Evolutionary conservation across 306 rosid genomes (phyloP), one percentile per base, ranked within the genome.

Genomic region (Lathyrus sativus): DNA sequence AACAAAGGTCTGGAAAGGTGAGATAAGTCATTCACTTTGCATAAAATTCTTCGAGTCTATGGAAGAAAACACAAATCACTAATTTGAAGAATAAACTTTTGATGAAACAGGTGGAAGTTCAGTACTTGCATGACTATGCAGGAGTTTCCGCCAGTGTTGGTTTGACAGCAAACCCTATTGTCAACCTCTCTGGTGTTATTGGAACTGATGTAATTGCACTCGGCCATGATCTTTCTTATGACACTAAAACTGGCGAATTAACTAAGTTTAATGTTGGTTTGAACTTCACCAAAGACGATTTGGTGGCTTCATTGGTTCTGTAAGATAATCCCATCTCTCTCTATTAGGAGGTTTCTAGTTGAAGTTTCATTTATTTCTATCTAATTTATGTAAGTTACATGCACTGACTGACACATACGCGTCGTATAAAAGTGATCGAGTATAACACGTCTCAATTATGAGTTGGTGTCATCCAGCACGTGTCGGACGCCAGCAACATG

Each of bases 1-100:
- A 91, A 68, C 98, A 89, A 76, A 89, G 85, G 79, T 89, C 98
- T 75, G 91, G 96, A 68, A 91, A 89, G 98, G 98, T 91, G 63
- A 79, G 88, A 46, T 31, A 29, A 24, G 3, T 59, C 56, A 7
- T 13, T 9, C 26, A 11, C 56, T 69, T 74, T 63, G 31, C 3
- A 10, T 13, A 0, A 12, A 9, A 26, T 44, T 43, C 48, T 62
- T 15, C 19, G 28, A 15, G 9, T 63, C 62, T 48, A 9, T 14
- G 10, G n/a, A 33, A 24, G 43, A 56, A 64, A 65, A 22, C 18
- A n/a, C 33, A 38, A 35, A 49, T 57, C 15, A 33, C 22, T 64
- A 65, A 68, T 69, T 70, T 63, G 38, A 29, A 33, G 57, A 24
- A 26, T 12, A 6, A 57, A 41, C 41, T 29, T 69, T 51, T 15